These are phyloP conservation scores for Naegleria gruberi DNA, from an alignment of 208 protist genomes.

Conservation along the genomic window DNA sequence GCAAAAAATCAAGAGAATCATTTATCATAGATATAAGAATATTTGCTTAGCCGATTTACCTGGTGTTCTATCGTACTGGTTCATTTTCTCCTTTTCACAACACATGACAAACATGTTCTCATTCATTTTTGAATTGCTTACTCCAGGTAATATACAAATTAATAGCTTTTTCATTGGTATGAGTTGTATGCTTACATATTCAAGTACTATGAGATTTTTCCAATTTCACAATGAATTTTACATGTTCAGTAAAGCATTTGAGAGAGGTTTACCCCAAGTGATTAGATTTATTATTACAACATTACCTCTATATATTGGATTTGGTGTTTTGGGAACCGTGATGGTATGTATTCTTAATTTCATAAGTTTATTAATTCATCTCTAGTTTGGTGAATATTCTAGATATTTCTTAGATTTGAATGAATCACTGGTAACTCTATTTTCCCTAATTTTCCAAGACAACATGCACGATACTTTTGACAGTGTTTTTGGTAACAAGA, in stretches of 20 bases:
- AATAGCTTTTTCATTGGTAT: background rate
- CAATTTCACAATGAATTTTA: background rate
- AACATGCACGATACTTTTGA: background rate
- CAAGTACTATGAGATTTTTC: background rate
- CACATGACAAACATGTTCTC: background rate
- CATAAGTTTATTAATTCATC: background rate
- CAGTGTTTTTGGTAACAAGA: background rate
- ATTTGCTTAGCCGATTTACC: background rate
- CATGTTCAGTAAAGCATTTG: background rate
- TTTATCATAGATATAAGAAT: background rate
- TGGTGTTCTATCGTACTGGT: background rate
- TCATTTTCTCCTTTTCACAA: background rate
- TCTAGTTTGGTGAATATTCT: background rate
- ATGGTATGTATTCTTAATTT: background rate
- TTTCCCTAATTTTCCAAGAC: background rate
- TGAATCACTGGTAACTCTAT: background rate
- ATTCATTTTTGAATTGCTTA: background rate
- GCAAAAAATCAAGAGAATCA: background rate
- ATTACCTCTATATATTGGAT: background rate
- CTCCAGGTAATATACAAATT: background rate
- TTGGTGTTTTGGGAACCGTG: background rate
- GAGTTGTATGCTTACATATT: background rate
- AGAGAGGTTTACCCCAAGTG: background rate
- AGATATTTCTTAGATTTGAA: background rate
- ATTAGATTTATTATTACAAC: background rate